phyloP scores from a whole-genome alignment of 768 basidiomycete species.

The Suillus placidus region DNA sequence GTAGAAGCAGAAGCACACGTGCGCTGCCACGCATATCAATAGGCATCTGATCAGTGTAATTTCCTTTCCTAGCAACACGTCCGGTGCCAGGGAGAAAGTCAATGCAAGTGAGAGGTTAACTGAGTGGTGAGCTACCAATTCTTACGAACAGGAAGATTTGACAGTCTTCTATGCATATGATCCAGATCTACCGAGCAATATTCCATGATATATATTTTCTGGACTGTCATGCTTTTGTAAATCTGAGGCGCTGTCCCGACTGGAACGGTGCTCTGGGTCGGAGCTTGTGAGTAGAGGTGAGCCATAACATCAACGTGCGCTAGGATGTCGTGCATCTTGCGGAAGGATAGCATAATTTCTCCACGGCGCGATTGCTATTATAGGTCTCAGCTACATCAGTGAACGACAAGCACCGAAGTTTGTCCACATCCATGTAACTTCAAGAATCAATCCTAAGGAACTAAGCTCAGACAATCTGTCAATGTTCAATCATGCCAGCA shows the following conservation, averaged over 20 bases:
- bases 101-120: neutral
- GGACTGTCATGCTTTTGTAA: neutral
- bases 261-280: neutral
- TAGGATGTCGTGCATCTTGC: neutral
- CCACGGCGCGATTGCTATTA: neutral
- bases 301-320: neutral
- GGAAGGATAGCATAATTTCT: neutral
- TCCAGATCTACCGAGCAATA: neutral
- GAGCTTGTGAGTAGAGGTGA: neutral
- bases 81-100: neutral
- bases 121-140: neutral
- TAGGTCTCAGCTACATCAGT: neutral
- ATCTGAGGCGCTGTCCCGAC: neutral
- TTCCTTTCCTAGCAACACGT: neutral
- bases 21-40: neutral
- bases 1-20: neutral
- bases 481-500: neutral
- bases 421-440: neutral
- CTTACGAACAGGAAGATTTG: neutral
- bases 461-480: neutral
- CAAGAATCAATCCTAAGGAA: neutral
- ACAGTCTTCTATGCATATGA: neutral
- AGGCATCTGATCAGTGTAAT: neutral
- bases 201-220: neutral
- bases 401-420: neutral